phyloP scores from a whole-genome alignment of 176 grass and related monocot genomes.

The Areca catechu region DNA sequence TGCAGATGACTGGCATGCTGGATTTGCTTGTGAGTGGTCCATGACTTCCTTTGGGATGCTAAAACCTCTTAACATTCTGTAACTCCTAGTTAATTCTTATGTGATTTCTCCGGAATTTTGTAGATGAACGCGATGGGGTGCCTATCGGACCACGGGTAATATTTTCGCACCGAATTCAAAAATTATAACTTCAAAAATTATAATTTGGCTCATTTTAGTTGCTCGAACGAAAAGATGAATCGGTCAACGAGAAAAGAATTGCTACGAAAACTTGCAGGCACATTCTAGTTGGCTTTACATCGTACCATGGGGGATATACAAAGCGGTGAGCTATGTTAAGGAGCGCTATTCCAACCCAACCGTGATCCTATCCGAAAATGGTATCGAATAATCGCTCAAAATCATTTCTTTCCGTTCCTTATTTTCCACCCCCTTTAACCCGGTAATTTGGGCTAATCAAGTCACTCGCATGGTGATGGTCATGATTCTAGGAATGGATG shows the following conservation, averaged over 20 bases:
- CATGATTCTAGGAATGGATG: conserved; percentile 33
- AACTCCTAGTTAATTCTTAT: neutral
- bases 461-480: neutral
- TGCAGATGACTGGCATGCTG: conserved; percentile 43
- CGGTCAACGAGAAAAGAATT: neutral
- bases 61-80: too few species aligned
- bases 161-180: too few species aligned
- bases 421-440: too few species aligned
- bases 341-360: conserved; percentile 51
- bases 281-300: conserved; percentile 73
- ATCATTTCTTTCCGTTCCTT: neutral
- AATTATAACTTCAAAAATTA: too few species aligned
- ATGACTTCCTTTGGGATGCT: neutral
- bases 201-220: neutral
- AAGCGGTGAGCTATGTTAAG: conserved; percentile 69
- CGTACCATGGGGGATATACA: conserved; percentile 88
- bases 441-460: neutral
- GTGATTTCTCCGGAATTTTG: conserved; percentile 12
- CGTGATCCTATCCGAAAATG: conserved; percentile 71
- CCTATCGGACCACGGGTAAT: conserved; percentile 46
- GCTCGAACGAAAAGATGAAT: neutral
- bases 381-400: conserved; percentile 29
- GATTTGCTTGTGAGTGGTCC: conserved; percentile 34
- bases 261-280: conserved; percentile 26
- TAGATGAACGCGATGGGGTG: conserved; percentile 52